phyloP scores from a whole-genome alignment of 768 basidiomycete species.

The Leucocoprinus sp. region DNA sequence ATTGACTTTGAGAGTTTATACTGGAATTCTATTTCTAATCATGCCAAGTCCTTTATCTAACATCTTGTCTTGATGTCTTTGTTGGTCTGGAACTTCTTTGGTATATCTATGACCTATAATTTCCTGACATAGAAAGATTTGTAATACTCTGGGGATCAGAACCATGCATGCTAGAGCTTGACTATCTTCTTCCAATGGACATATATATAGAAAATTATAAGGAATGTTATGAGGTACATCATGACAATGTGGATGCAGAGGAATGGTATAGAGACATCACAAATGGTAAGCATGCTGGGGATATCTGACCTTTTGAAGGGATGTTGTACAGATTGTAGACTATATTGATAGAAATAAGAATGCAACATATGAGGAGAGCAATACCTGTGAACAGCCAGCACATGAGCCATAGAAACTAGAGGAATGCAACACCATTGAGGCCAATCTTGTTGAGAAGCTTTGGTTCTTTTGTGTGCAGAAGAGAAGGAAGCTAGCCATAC shows the following conservation, averaged over 20 bases:
- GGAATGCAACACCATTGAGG: constrained; percentile 86
- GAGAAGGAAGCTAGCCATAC: constrained; percentile 85
- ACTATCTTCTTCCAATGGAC: constrained; percentile 75
- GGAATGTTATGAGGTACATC: constrained; percentile 71
- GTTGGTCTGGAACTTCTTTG: constrained; percentile 77
- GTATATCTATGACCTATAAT: constrained; percentile 74
- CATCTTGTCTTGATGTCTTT: constrained; percentile 75
- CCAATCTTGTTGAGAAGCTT: constrained; percentile 84
- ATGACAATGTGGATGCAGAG: constrained; percentile 81
- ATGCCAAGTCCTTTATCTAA: constrained; percentile 81
- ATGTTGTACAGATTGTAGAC: constrained; percentile 74
- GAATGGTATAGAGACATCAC: constrained; percentile 61
- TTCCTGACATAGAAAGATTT: constrained; percentile 92
- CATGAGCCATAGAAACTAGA: constrained; percentile 85
- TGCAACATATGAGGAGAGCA: constrained; percentile 53
- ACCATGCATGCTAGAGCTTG: constrained; percentile 75
- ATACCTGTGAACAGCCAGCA: constrained; percentile 64
- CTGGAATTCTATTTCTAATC: too few relatives aligned
- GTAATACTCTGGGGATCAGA: constrained; percentile 82
- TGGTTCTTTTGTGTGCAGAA: constrained; percentile 78
- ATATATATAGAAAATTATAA: constrained; percentile 67
- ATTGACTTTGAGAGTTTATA: constrained; percentile 85
- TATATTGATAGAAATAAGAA: constrained; percentile 84
- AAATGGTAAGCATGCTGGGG: constrained; percentile 80
- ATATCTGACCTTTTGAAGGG: constrained; percentile 40